phyloP scores from a whole-genome alignment of 352 stramenopile genomes.

The Phytophthora pisi region DNA sequence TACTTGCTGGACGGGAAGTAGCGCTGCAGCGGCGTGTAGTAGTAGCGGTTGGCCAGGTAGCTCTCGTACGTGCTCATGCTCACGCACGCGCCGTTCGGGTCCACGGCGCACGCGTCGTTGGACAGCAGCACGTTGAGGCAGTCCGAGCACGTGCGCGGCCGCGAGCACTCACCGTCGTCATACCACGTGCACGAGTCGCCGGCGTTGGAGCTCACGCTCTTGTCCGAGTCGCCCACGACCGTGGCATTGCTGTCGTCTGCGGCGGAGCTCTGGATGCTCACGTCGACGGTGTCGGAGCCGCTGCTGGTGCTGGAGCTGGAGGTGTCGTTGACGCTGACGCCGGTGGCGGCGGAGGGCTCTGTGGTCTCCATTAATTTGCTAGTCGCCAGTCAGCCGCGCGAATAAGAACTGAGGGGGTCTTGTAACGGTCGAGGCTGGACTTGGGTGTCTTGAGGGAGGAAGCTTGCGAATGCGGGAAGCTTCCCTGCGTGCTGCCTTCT shows the following conservation, averaged over 20 bases:
- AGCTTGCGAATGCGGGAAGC: not conserved
- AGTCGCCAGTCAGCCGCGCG: not conserved
- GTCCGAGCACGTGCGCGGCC: constrained; percentile 34
- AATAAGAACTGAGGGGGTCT: not conserved
- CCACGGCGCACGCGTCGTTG: constrained; percentile 36
- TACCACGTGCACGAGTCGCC: constrained; percentile 49
- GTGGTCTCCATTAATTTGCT: not conserved
- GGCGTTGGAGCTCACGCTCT: constrained; percentile 27
- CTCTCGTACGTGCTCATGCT: constrained; percentile 39
- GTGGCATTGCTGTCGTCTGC: not conserved
- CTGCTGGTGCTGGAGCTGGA: constrained; percentile 4
- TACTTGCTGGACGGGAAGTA: constrained; percentile 50
- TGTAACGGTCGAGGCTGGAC: not conserved
- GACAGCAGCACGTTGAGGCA: constrained; percentile 40
- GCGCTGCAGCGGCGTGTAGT: constrained; percentile 51
- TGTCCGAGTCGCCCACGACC: constrained; percentile 11
- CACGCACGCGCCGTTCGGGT: constrained; percentile 43
- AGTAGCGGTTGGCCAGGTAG: constrained; percentile 44
- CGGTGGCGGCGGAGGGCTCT: not conserved
- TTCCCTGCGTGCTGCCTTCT: not conserved
- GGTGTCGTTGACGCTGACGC: not conserved
- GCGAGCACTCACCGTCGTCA: constrained; percentile 23
- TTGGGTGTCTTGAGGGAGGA: not conserved
- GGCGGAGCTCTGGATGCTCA: not conserved
- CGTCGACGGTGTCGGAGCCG: not conserved